Conservation (phyloP, 768 basidiomycete genomes). For the Agaricus blazei region DNA sequence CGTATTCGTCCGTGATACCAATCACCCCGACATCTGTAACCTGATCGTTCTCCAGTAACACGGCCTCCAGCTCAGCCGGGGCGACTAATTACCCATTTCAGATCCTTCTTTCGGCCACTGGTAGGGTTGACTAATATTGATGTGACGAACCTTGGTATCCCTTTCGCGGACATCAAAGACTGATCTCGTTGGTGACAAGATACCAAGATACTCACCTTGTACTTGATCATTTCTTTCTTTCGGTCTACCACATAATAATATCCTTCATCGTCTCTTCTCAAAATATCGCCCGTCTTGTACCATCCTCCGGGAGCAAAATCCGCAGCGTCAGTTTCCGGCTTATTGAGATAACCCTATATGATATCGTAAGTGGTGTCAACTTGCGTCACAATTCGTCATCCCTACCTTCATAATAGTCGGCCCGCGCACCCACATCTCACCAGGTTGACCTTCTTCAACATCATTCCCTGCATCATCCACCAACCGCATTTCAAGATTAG, state of each 20-base stretch:
- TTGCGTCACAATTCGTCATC: not conserved
- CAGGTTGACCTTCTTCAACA: constrained; percentile 36
- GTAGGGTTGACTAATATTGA: not conserved
- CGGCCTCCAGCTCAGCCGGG: constrained; percentile 63
- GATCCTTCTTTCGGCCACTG: not conserved
- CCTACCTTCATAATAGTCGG: constrained; percentile 59
- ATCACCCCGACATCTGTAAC: constrained; percentile 67
- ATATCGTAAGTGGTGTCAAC: not conserved
- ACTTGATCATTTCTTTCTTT: constrained; percentile 55
- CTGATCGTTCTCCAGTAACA: constrained; percentile 53
- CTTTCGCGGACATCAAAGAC: constrained; percentile 1
- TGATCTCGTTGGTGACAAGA: not conserved
- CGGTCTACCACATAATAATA: constrained; percentile 57
- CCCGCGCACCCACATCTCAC: constrained; percentile 68
- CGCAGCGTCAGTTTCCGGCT: constrained; percentile 49
- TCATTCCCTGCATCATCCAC: constrained; percentile 37
- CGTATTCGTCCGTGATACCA: constrained; percentile 42
- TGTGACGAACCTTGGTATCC: constrained; percentile 19
- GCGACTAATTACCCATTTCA: constrained; percentile 33
- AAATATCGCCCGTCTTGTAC: constrained; percentile 73
- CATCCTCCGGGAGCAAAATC: constrained; percentile 57
- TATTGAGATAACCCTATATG: constrained; percentile 54
- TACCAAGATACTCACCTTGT: constrained; percentile 32
- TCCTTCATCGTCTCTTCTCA: constrained; percentile 51
- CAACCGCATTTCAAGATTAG: constrained; percentile 59